A percentile compares a stretch with the other conserved stretches of the same genome.
phyloP scores from a whole-genome alignment of 2,329 filamentous ascomycete genomes.

The Sclerotinia sclerotiorum region DNA sequence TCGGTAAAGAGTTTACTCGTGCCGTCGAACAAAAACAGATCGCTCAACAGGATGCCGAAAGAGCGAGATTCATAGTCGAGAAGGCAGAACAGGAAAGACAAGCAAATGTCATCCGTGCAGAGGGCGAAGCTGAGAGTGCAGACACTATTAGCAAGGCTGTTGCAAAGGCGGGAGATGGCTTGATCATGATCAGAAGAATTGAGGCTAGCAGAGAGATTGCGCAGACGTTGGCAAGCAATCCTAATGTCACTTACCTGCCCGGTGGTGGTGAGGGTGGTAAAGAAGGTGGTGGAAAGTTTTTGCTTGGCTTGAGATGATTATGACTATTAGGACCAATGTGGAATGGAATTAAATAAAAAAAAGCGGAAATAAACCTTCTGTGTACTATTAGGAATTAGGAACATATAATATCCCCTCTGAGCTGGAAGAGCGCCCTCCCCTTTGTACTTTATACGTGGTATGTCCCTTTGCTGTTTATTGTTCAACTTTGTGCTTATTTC shows the following conservation, averaged over 20 bases:
- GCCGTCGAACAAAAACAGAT: constrained; percentile 99
- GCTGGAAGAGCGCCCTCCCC: background rate
- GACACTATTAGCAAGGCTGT: constrained; percentile 95
- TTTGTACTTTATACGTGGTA: background rate
- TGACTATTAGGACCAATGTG: constrained; percentile 14
- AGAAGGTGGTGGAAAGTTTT: constrained; percentile 55
- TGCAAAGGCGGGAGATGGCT: constrained; percentile 85
- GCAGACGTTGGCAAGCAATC: constrained; percentile 81
- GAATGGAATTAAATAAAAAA: constrained; percentile 12
- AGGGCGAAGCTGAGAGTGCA: constrained; percentile 95
- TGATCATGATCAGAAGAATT: constrained; percentile 95
- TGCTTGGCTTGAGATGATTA: constrained; percentile 60
- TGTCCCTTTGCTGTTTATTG: background rate
- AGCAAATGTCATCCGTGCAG: constrained; percentile 95
- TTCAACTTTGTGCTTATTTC: background rate
- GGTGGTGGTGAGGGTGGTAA: constrained; percentile 65
- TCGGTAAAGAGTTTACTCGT: constrained; percentile 97
- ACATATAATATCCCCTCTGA: constrained; percentile 24
- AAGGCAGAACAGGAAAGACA: constrained; percentile 98
- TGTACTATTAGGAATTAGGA: constrained; percentile 24
- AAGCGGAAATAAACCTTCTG: constrained; percentile 14
- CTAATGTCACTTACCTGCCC: constrained; percentile 93
- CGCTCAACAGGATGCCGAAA: constrained; percentile 96
- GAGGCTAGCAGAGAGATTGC: constrained; percentile 97
- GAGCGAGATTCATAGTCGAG: constrained; percentile 97